Evolutionary conservation across 768 basidiomycete species (phyloP), one percentile per base, ranked within the genome.

Genomic region (Podaxis sp.): DNA sequence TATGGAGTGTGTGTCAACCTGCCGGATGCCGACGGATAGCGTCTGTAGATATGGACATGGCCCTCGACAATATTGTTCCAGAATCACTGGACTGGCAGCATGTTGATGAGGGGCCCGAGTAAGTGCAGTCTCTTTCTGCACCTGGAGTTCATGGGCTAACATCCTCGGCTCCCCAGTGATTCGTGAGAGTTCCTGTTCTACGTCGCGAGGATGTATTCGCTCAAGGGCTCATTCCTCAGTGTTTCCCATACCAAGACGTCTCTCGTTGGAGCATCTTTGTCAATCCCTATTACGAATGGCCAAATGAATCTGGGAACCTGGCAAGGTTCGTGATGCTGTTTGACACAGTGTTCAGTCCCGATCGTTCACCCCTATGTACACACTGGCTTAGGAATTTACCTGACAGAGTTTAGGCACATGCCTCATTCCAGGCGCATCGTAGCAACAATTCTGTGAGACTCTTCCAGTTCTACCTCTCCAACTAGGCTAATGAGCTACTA

Each of bases 71-170:
- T 32, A 86, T 97, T 61, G 93, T 98, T 0, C 95, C 95, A 0
- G 94, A 97, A 70, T 79, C 70, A 13, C 76, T 95, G 13, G 73
- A 83, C 55, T 96, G 94, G 93, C 76, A 77, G 40, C 95, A 97
- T 71, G 91, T 87, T 0, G 93, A 94, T 69, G 95, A 98, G 77
- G 94, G 93, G 21, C 90, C 88, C 50, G 94, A 96, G 93, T 94
- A 69, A 75, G 88, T 76, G 18, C 61, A 32, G 32, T 10, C 58
- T 51, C 11, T 25, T 28, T 18, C 9, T 27, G 16, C n/a, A n/a
- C 47, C 14, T 23, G 18, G 47, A 32, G 23, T 46, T 32, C 59
- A 35, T 27, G 38, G 23, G 23, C 38, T 38, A 60, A 46, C 55
- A 52, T 42, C 38, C 47, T 47, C 50, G 58, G 57, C 57, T 35